Conservation (phyloP, 495 filamentous ascomycete genomes). For the Pseudevernia furfuracea region DNA sequence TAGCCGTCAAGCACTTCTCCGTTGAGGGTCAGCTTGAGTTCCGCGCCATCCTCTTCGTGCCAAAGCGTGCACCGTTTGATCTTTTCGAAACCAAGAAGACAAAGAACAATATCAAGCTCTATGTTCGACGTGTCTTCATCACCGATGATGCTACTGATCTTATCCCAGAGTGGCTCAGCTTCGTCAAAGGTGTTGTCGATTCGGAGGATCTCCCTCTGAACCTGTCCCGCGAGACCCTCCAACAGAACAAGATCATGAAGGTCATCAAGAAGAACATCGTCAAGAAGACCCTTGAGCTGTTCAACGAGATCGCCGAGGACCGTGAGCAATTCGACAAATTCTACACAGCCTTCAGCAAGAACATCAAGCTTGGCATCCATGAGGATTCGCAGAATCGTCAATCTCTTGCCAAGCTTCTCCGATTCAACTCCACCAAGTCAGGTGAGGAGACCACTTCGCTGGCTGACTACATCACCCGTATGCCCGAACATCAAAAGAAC, state of each 20-base stretch:
- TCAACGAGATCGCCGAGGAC: slow-evolving; percentile 96
- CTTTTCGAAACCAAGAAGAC: slow-evolving; percentile 99
- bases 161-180: slow-evolving; percentile 98
- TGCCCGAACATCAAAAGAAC: slow-evolving; percentile 99
- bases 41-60: slow-evolving; percentile 97
- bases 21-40: slow-evolving; percentile 99
- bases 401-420: slow-evolving; percentile 91
- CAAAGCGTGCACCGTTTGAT: slow-evolving; percentile 98
- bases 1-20: slow-evolving; percentile 99
- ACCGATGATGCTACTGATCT: slow-evolving; percentile 98
- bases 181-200: slow-evolving; percentile 99
- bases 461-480: slow-evolving; percentile 93
- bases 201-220: slow-evolving; percentile 98
- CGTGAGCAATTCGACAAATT: slow-evolving; percentile 99
- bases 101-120: slow-evolving; percentile 99
- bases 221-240: slow-evolving; percentile 98
- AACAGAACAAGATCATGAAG: slow-evolving; percentile 99
- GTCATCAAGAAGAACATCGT: slow-evolving; percentile 99
- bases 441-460: slow-evolving; percentile 93
- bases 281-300: slow-evolving; percentile 99
- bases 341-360: slow-evolving; percentile 99
- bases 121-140: slow-evolving; percentile 99
- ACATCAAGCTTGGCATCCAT: slow-evolving; percentile 99
- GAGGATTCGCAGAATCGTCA: slow-evolving; percentile 97
- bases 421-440: slow-evolving; percentile 98